Percentiles rank a stretch among this genome's conserved stretches.
Evolutionary conservation across 495 filamentous ascomycete species (phyloP).

Genomic region (Penicillium verhagenii): DNA sequence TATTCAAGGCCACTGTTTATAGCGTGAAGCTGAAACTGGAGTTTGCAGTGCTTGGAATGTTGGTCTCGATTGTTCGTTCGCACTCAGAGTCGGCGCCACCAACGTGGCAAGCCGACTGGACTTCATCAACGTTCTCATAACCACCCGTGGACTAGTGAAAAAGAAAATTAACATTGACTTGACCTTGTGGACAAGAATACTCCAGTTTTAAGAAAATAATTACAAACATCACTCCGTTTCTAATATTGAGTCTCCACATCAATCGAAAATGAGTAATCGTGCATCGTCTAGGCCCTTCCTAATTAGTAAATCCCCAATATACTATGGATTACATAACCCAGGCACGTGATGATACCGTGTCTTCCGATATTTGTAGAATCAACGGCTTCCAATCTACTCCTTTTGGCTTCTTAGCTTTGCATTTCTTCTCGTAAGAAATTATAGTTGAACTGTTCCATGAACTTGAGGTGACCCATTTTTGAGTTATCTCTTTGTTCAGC

Average conservation of each 20-base stretch:
- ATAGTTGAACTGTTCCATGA: neutral
- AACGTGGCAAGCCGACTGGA: constrained; percentile 8
- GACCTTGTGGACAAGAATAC: too few relatives aligned
- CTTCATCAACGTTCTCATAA: constrained; percentile 4
- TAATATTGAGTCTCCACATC: neutral
- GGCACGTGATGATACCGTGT: neutral
- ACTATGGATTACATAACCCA: neutral
- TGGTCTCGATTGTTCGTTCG: constrained; percentile 31
- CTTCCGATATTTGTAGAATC: neutral
- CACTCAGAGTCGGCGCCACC: neutral
- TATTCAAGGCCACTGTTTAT: constrained; percentile 50
- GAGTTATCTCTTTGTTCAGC: neutral
- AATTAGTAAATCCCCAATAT: neutral
- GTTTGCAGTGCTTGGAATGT: constrained; percentile 46
- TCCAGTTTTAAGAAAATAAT: too few relatives aligned
- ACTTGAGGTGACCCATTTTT: neutral
- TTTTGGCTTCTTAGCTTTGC: neutral
- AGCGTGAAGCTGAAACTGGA: constrained; percentile 57
- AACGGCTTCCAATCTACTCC: neutral
- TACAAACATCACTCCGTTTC: too few relatives aligned
- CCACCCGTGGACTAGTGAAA: too few relatives aligned
- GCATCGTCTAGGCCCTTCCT: neutral
- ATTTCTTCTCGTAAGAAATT: neutral
- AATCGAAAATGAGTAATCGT: neutral
- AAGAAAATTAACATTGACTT: too few relatives aligned